Evolutionary conservation across 495 filamentous ascomycete genomes (phyloP), one percentile per base, ranked within the genome.

Genomic region (Hyphodiscus hymeniophilus): DNA sequence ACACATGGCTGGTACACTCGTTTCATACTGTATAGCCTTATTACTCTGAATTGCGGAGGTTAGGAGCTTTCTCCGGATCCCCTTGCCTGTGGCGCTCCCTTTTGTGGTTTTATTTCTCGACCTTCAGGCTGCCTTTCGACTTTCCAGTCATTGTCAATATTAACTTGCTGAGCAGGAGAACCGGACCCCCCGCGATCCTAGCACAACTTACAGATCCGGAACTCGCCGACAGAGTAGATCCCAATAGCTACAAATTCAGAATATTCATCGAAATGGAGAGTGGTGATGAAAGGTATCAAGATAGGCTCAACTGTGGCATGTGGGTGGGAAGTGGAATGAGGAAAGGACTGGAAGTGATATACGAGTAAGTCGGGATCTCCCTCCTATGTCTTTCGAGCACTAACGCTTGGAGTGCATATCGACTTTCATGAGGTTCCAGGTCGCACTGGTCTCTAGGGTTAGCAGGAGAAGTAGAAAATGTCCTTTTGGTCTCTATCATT

Each of bases 201-300:
- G 51, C 50, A 10, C 38, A 51, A 22, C 55, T 58, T 38, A 45
- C 42, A 24, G 51, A 78, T 39, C 63, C 76, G 15, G 38, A 55
- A 21, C 56, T 68, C 46, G 74, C 74, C 11, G 74, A 78, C 47
- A 66, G 67, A 3, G 66, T 79, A 47, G 76, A 79, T 55, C 74
- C 76, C 10, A 71, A 70, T 56, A 71, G 67, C 15, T 79, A 80
- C 54, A 76, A 72, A 41, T 79, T 76, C 52, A 70, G 74, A 45
- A 50, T 79, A 26, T 72, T 77, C 44, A 61, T 80, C n/a, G 67
- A 70, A 13, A 79, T 80, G 74, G 75, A 79, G 52, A 79, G 74
- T 17, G 75, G 74, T 1, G 76, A 80, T 58, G 69, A 74, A 47
- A 68, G 76, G 17, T 80, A 79, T 51, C 64, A 70, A 28, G 52